phyloP scores from a whole-genome alignment of 768 basidiomycete genomes.

The Boletellus emodensis region DNA sequence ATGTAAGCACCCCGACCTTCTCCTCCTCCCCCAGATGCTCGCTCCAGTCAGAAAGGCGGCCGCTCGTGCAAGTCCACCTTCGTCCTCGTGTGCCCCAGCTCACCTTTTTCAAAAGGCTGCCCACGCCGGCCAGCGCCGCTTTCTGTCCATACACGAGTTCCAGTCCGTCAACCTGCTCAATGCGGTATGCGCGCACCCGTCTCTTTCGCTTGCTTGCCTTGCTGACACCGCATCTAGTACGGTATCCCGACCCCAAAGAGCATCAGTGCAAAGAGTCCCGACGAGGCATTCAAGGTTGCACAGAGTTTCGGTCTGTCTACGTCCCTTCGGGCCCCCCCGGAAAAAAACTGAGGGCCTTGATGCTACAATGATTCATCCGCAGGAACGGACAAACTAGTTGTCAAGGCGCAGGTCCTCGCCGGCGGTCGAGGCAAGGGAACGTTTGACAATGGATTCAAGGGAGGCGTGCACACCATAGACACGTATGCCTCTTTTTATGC shows the following conservation, averaged over 20 bases:
- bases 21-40: conserved; percentile 49
- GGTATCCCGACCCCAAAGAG: conserved; percentile 94
- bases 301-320: conserved; percentile 71
- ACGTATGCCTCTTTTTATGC: conserved; percentile 44
- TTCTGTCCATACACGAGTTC: conserved; percentile 96
- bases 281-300: conserved; percentile 88
- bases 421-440: conserved; percentile 98
- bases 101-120: conserved; percentile 40
- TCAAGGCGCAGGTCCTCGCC: conserved; percentile 98
- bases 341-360: not conserved
- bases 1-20: conserved; percentile 31
- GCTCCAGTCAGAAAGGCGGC: conserved; percentile 63
- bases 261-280: conserved; percentile 77
- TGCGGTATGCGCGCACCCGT: conserved; percentile 51
- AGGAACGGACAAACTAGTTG: conserved; percentile 81
- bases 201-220: not conserved
- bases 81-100: not conserved
- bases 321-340: not conserved
- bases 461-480: conserved; percentile 93
- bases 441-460: conserved; percentile 94
- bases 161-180: conserved; percentile 94
- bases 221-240: conserved; percentile 54
- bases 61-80: conserved; percentile 48
- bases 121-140: conserved; percentile 82
- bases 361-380: conserved; percentile 2